Evolutionary conservation across 2,329 filamentous ascomycete genomes (phyloP).

Genomic region (Paraphoma chrysanthemicola): DNA sequence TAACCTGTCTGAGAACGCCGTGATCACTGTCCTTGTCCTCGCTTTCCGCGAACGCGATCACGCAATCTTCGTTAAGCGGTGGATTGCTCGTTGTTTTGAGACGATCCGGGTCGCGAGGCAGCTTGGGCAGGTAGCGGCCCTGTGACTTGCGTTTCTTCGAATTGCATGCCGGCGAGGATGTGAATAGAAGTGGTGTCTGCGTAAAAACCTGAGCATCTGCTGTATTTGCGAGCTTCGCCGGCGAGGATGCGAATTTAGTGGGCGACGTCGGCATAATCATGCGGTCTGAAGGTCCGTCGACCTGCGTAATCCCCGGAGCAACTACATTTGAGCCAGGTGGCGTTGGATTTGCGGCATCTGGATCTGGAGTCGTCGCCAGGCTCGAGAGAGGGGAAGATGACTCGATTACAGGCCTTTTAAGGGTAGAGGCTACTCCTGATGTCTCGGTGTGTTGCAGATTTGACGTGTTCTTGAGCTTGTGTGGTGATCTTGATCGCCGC

Average conservation of each 20-base stretch:
- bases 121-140: background rate
- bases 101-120: conserved; percentile 14
- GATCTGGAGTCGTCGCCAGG: conserved; percentile 15
- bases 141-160: conserved; percentile 19
- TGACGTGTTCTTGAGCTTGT: background rate
- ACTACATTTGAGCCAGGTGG: background rate
- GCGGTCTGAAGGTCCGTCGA: background rate
- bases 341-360: background rate
- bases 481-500: conserved; percentile 12
- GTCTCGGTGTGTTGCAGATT: background rate
- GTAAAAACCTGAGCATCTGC: background rate
- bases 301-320: background rate
- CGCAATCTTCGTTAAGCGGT: conserved; percentile 40
- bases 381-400: conserved; percentile 23
- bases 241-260: background rate
- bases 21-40: conserved; percentile 18
- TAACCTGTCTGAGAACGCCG: conserved; percentile 47
- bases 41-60: conserved; percentile 43
- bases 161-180: background rate
- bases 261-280: background rate
- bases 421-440: background rate
- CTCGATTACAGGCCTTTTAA: background rate
- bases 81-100: conserved; percentile 37
- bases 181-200: background rate
- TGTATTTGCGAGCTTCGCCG: background rate